Conservation (phyloP, 108 stramenopile genomes). For the Mayamaea pseudoterrestris region DNA sequence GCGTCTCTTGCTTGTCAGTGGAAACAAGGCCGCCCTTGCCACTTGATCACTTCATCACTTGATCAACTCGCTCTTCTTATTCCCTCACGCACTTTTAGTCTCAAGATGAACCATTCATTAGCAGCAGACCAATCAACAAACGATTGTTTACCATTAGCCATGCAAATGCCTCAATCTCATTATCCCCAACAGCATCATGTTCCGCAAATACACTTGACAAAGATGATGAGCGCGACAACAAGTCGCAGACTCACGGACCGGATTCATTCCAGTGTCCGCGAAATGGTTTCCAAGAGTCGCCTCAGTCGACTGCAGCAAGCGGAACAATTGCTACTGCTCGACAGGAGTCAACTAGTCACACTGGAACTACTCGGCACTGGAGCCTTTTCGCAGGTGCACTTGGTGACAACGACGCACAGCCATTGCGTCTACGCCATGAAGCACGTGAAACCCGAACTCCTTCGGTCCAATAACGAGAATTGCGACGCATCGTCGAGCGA, state of each 20-base stretch:
- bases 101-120: no score
- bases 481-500: conserved; percentile 37
- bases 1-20: no score
- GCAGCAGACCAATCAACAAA: no score
- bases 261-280: conserved; percentile 18
- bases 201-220: no score
- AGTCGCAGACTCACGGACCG: conserved; percentile 17
- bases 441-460: conserved; percentile 29
- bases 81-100: no score
- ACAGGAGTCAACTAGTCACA: conserved; percentile 10
- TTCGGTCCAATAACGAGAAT: not conserved
- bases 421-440: conserved; percentile 25
- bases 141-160: no score
- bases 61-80: no score
- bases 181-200: no score
- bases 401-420: conserved; percentile 2
- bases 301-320: conserved; percentile 6
- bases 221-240: no score
- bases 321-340: conserved; percentile 9
- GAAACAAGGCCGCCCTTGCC: no score
- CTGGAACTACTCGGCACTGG: conserved; percentile 39
- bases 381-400: conserved; percentile 48
- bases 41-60: no score
- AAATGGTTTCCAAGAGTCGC: conserved; percentile 13
- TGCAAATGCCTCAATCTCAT: no score